A percentile compares a stretch with the other conserved stretches of the same genome.
Conservation (phyloP, 2,329 filamentous ascomycete genomes). For the Sporothrix protearum region DNA sequence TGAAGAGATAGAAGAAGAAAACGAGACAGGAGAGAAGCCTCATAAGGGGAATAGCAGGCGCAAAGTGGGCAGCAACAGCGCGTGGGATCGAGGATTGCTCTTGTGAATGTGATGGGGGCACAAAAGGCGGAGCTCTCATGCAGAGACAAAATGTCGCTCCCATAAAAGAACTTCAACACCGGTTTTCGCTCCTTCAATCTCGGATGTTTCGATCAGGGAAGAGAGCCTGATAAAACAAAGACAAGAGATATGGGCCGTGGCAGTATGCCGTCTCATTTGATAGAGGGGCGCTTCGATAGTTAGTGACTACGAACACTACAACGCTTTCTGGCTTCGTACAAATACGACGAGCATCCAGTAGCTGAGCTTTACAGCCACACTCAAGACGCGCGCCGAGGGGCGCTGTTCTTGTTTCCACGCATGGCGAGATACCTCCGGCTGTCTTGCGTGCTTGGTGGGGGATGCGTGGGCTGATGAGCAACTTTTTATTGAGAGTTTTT, state of each 20-base stretch:
- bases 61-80: neutral
- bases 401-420: neutral
- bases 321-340: too few relatives aligned
- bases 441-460: conserved; percentile 16
- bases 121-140: neutral
- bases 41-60: neutral
- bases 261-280: neutral
- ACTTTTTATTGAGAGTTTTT: neutral
- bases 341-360: neutral
- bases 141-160: neutral
- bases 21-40: neutral
- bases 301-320: neutral
- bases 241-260: neutral
- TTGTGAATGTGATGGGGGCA: neutral
- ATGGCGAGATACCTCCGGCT: conserved; percentile 3
- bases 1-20: neutral
- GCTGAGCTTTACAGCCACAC: neutral
- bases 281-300: neutral
- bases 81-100: neutral
- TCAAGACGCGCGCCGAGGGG: too few relatives aligned
- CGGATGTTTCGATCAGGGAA: neutral
- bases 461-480: conserved; percentile 10
- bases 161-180: neutral
- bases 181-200: neutral
- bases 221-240: conserved; percentile 5